Conservation (phyloP, 73 alveolate genomes). For the Paramecium sonneborni region DNA sequence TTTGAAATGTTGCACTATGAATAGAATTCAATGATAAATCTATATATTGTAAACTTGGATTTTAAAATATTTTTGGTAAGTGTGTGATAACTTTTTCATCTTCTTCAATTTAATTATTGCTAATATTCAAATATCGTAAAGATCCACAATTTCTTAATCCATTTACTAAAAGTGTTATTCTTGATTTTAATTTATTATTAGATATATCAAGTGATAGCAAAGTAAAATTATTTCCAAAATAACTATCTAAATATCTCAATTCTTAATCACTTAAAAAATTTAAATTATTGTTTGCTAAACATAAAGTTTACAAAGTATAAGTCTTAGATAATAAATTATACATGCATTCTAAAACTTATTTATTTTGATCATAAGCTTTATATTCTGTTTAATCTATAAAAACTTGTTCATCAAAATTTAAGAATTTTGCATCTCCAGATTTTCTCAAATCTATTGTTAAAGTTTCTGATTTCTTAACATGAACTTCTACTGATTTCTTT, state of each 20-base stretch:
- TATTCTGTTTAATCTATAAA: not conserved
- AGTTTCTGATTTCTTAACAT: not conserved
- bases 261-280: not conserved
- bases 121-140: not conserved
- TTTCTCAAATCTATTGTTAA: not conserved
- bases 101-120: slow-evolving; percentile 6
- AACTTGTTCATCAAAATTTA: not conserved
- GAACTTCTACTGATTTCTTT: not conserved
- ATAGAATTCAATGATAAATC: slow-evolving; percentile 1
- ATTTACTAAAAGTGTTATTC: not conserved
- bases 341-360: not conserved
- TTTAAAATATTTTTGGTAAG: not conserved
- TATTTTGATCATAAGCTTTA: not conserved
- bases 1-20: not conserved
- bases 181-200: not conserved
- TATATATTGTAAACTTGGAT: slow-evolving; percentile 6
- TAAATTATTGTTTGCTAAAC: not conserved
- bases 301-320: slow-evolving; percentile 11
- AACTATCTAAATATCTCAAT: not conserved
- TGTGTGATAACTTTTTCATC: not conserved
- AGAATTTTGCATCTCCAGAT: not conserved
- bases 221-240: not conserved
- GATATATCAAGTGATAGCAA: not conserved
- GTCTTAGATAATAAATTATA: not conserved
- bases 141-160: slow-evolving; percentile 23